phyloP scores from a whole-genome alignment of 2,329 filamentous ascomycete species.

The Coniochaeta ligniaria region DNA sequence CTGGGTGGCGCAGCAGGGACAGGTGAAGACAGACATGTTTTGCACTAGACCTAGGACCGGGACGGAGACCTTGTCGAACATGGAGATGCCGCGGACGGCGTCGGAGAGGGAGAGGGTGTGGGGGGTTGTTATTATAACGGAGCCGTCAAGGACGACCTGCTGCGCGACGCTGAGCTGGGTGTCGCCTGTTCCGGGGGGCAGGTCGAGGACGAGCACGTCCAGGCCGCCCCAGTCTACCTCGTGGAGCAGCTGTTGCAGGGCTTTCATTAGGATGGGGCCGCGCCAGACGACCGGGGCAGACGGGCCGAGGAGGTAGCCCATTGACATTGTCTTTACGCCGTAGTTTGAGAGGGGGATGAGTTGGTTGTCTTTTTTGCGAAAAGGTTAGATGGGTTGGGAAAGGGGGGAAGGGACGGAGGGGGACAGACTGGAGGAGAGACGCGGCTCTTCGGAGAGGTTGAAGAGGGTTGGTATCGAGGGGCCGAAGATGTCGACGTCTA shows the following conservation, averaged over 20 bases:
- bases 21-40: slow-evolving; percentile 84
- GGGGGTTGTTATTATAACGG: slow-evolving; percentile 85
- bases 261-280: slow-evolving; percentile 96
- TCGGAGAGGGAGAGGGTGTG: slow-evolving; percentile 91
- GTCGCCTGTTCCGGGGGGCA: slow-evolving; percentile 92
- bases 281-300: slow-evolving; percentile 87
- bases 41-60: slow-evolving; percentile 81
- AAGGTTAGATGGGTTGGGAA: neutral
- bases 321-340: slow-evolving; percentile 96
- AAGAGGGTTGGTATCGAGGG: slow-evolving; percentile 90
- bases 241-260: slow-evolving; percentile 88
- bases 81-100: slow-evolving; percentile 82
- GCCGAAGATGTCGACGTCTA: slow-evolving; percentile 96
- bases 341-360: slow-evolving; percentile 88
- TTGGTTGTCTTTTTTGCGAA: slow-evolving; percentile 55
- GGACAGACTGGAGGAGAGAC: slow-evolving; percentile 45
- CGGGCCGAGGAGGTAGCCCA: slow-evolving; percentile 84
- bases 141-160: slow-evolving; percentile 80
- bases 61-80: slow-evolving; percentile 82
- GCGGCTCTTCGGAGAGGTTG: slow-evolving; percentile 71
- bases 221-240: slow-evolving; percentile 90
- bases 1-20: slow-evolving; percentile 67
- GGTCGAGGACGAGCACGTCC: slow-evolving; percentile 81
- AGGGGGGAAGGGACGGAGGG: neutral
- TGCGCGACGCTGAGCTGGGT: slow-evolving; percentile 96